Percentiles rank a stretch among this genome's conserved stretches.
Conservation (phyloP, 768 basidiomycete genomes). For the Mrakia gelida region DNA sequence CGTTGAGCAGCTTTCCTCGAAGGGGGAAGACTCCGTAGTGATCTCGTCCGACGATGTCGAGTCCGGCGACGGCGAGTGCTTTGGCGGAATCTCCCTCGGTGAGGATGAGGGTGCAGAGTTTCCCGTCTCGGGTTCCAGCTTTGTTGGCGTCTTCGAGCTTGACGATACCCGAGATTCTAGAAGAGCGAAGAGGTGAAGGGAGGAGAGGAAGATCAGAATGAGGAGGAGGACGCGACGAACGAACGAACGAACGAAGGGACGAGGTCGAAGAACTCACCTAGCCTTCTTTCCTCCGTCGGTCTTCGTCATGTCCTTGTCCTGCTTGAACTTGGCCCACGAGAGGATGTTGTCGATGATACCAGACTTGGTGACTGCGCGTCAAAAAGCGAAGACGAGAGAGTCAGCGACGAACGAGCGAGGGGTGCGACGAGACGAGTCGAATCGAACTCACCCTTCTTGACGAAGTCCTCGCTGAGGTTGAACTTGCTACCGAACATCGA, state of each 20-base stretch:
- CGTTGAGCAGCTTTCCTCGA: conserved; percentile 93
- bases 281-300: conserved; percentile 87
- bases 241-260: neutral
- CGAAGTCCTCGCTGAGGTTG: conserved; percentile 77
- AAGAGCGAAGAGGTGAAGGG: neutral
- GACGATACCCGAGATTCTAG: conserved; percentile 78
- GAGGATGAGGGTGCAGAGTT: conserved; percentile 86
- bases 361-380: conserved; percentile 68
- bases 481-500: conserved; percentile 91
- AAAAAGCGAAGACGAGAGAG: neutral
- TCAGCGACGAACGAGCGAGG: neutral
- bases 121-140: conserved; percentile 76
- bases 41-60: conserved; percentile 91
- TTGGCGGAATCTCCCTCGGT: conserved; percentile 99
- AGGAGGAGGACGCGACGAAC: neutral
- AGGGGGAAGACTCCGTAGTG: conserved; percentile 97
- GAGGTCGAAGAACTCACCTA: conserved; percentile 55
- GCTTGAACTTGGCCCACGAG: conserved; percentile 95
- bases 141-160: conserved; percentile 97
- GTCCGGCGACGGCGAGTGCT: conserved; percentile 87
- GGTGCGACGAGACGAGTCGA: neutral
- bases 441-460: conserved; percentile 75
- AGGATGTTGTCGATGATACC: conserved; percentile 85
- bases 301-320: conserved; percentile 92
- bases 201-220: neutral